Conservation (phyloP, 2,329 filamentous ascomycete genomes). For the Huntiella bhutanensis region DNA sequence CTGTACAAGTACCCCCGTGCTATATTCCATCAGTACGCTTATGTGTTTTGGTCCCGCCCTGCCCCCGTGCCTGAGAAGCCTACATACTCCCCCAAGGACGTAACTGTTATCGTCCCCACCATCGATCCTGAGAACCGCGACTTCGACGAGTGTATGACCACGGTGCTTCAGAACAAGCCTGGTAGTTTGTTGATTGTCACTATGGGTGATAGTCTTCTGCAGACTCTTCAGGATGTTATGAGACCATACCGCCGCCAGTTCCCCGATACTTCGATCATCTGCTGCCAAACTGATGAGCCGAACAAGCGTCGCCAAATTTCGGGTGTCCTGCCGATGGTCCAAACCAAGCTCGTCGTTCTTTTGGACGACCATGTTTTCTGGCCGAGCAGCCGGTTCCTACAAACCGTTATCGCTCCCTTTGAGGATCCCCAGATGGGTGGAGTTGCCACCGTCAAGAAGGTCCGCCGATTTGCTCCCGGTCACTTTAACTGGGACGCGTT, state of each 20-base stretch:
- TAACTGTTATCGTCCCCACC: conserved; percentile 33
- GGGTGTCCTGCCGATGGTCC: conserved; percentile 20
- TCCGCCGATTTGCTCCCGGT: conserved; percentile 21
- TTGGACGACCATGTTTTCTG: conserved; percentile 37
- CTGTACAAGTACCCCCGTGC: conserved; percentile 26
- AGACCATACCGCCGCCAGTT: conserved; percentile 5
- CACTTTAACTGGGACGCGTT: conserved; percentile 18
- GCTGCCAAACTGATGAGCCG: conserved; percentile 18
- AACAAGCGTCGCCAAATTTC: conserved; percentile 32
- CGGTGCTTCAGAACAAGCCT: conserved; percentile 22
- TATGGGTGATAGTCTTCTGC: conserved; percentile 19
- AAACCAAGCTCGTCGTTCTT: conserved; percentile 25
- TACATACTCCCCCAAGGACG: conserved; percentile 20
- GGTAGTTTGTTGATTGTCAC: conserved; percentile 26
- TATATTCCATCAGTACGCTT: conserved; percentile 23
- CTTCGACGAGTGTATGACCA: conserved; percentile 24
- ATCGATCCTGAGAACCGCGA: conserved; percentile 23
- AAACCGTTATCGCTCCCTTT: conserved; percentile 24
- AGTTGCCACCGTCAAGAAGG: conserved; percentile 37
- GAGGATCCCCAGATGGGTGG: conserved; percentile 28
- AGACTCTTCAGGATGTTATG: conserved; percentile 12
- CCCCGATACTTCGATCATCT: conserved; percentile 14
- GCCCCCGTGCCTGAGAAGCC: conserved; percentile 16
- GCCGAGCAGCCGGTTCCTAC: conserved; percentile 23
- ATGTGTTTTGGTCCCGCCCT: conserved; percentile 22